Evolutionary conservation across 2,329 filamentous ascomycete species (phyloP), one percentile per base, ranked within the genome.

Genomic region (Colletotrichum orbiculare): DNA sequence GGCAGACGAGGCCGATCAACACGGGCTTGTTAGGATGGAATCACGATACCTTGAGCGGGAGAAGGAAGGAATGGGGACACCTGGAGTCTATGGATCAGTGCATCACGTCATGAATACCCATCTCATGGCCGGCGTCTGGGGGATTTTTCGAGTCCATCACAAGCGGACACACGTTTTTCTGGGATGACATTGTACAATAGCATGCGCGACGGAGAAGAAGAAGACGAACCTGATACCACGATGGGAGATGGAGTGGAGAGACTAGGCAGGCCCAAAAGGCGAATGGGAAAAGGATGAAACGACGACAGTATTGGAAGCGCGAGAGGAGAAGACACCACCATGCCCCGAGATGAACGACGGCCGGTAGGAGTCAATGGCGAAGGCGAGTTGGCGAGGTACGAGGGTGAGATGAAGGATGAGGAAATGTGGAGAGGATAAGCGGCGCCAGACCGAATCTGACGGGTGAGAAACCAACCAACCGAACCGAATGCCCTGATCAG

Each of bases 101-200:
- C 62, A 62, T 62, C 37, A 62, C 47, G 58, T 17, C 62, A 65
- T 62, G 62, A 54, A 57, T 52, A 13, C 13, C 39, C 13, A 45
- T 52, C 45, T 52, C 62, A 57, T 62, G 62, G 58, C 58, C 52
- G 62, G 62, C 62, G 62, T 65, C 52, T 48, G 33, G 37, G 61
- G 43, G 45, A 25, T 9, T 60, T 64, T 64, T 43, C 48, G 38
- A 66, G 59, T 58, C 42, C 63, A 66, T 48, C 42, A 59, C 60
- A 63, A 66, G 64, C 64, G 64, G 64, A 60, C 60, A 59, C 49
- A 48, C 54, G 48, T 54, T 60, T 60, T 53, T 46, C 39, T 39
- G 63, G 47, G 57, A 63, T 66, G 60, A 66, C 48, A 57, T 41
- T 66, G 63, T 66, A 66, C 47, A 66, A 53, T 66, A 64, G 59